Percentiles rank a stretch among this genome's conserved stretches.
Conservation (phyloP, 352 stramenopile species). For the Labyrinthula sp. region DNA sequence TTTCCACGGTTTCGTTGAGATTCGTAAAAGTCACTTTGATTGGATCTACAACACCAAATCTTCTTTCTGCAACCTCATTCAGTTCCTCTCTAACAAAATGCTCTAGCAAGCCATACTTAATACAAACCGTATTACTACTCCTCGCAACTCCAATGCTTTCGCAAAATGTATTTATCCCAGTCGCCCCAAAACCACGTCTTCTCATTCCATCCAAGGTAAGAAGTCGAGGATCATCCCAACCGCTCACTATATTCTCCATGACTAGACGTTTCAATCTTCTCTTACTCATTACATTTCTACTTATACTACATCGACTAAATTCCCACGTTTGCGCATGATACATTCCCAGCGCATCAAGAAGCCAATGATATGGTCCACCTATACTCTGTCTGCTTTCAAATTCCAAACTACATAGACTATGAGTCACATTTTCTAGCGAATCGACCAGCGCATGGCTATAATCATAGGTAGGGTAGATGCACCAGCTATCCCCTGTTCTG, state of each 20-base stretch:
- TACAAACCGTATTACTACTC: slow-evolving; percentile 46
- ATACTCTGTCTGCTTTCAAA: slow-evolving; percentile 77
- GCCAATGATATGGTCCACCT: slow-evolving; percentile 92
- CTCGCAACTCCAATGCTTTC: slow-evolving; percentile 57
- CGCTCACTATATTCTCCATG: slow-evolving; percentile 41
- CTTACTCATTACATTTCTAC: slow-evolving; percentile 94
- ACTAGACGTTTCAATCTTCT: slow-evolving; percentile 89
- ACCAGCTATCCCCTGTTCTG: slow-evolving; percentile 87
- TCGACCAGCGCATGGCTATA: slow-evolving; percentile 98
- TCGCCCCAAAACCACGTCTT: slow-evolving; percentile 56
- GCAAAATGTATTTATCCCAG: slow-evolving; percentile 68
- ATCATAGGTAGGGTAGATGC: slow-evolving; percentile 98
- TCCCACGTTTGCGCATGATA: slow-evolving; percentile 87
- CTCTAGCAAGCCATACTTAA: slow-evolving; percentile 47
- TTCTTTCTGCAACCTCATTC: slow-evolving; percentile 42
- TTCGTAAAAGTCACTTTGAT: slow-evolving; percentile 53
- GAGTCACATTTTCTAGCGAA: slow-evolving; percentile 94
- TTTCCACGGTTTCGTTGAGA: slow-evolving; percentile 18
- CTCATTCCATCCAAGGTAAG: slow-evolving; percentile 80
- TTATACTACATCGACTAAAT: slow-evolving; percentile 83
- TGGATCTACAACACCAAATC: slow-evolving; percentile 54
- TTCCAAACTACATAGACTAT: slow-evolving; percentile 98
- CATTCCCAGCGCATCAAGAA: slow-evolving; percentile 80
- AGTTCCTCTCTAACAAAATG: slow-evolving; percentile 48
- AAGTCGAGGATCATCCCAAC: slow-evolving; percentile 91